phyloP scores from a whole-genome alignment of 192 early-diverging fungal species.

The Backusella tarrabulga region DNA sequence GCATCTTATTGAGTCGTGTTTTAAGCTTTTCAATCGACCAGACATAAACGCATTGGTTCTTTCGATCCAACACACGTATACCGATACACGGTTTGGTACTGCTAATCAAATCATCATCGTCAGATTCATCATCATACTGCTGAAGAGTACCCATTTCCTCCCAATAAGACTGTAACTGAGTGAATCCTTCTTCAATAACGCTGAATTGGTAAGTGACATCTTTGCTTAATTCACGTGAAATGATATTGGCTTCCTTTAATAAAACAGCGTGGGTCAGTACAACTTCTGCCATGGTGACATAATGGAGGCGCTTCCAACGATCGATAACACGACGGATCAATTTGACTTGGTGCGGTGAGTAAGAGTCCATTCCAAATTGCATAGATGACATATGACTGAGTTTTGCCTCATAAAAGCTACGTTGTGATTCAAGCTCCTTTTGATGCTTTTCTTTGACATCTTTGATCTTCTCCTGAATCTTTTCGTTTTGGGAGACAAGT shows the following conservation, averaged over 20 bases:
- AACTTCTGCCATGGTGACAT: constrained; percentile 60
- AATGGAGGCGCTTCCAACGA: constrained; percentile 53
- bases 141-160: constrained; percentile 45
- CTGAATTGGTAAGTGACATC: constrained; percentile 82
- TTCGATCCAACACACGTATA: constrained; percentile 53
- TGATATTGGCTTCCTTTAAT: constrained; percentile 90
- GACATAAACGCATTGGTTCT: constrained; percentile 47
- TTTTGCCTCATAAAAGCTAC: constrained; percentile 54
- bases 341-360: constrained; percentile 29
- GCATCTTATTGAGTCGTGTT: constrained; percentile 33
- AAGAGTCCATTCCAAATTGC: constrained; percentile 17
- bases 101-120: constrained; percentile 32
- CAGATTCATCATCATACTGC: constrained; percentile 42
- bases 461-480: constrained; percentile 43
- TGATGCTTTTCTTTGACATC: constrained; percentile 51
- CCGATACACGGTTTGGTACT: constrained; percentile 49
- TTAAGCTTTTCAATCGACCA: constrained; percentile 40
- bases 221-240: constrained; percentile 77
- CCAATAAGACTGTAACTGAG: constrained; percentile 44
- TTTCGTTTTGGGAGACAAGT: constrained; percentile 15
- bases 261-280: constrained; percentile 65
- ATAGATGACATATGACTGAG: constrained; percentile 39
- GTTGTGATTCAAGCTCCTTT: constrained; percentile 45
- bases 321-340: constrained; percentile 39
- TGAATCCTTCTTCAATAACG: constrained; percentile 60